These are phyloP conservation scores for Vaccinium vitisidaea DNA, from an alignment of 148 eudicot species.

Conservation along the genomic window DNA sequence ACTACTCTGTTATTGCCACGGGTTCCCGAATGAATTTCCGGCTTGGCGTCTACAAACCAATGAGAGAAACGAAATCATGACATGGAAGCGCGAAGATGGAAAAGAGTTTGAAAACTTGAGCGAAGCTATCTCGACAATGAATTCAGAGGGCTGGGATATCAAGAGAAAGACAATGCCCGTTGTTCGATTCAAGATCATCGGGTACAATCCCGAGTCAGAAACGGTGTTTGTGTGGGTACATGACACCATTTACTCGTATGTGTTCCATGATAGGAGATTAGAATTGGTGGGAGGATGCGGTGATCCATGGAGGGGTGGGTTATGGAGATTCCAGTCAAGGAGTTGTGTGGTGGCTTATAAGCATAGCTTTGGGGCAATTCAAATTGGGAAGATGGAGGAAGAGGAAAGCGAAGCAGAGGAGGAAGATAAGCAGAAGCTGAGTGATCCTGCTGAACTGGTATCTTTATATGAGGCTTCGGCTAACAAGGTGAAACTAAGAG, in stretches of 20 bases:
- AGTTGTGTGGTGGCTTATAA: neutral
- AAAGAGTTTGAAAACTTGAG: conserved; percentile 7
- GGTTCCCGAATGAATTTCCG: neutral
- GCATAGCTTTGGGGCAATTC: neutral
- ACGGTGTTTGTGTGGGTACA: neutral
- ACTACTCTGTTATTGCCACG: conserved; percentile 15
- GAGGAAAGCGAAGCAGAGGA: neutral
- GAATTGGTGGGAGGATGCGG: neutral
- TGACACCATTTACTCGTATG: neutral
- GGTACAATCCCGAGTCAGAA: neutral
- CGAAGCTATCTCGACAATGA: neutral
- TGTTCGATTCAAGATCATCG: conserved; percentile 10
- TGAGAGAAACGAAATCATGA: neutral
- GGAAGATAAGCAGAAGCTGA: neutral
- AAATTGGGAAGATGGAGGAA: neutral
- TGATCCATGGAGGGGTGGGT: neutral
- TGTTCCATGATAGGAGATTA: neutral
- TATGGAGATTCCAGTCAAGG: neutral
- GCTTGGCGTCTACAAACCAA: conserved; percentile 13
- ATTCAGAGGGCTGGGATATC: neutral
- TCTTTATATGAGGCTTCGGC: neutral
- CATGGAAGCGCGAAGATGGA: conserved; percentile 15
- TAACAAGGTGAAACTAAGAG: neutral
- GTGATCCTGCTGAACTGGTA: neutral
- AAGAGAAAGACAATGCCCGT: neutral